These are phyloP conservation scores for Xylaria sp. DNA, from an alignment of 2,329 filamentous ascomycete species.

Conservation along the genomic window DNA sequence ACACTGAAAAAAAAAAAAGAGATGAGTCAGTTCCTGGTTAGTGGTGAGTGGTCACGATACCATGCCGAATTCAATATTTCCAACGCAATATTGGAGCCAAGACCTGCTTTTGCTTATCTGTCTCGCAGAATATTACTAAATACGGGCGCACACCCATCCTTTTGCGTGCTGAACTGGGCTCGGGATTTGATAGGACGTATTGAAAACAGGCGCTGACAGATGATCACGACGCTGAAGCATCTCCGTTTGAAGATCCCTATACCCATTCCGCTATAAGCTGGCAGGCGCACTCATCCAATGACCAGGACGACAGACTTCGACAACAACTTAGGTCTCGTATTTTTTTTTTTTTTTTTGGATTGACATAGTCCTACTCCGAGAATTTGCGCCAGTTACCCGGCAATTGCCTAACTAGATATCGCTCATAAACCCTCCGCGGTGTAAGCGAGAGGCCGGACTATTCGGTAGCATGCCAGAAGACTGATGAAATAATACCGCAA, in stretches of 20 bases:
- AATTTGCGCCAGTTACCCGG: neutral
- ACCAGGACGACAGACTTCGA: neutral
- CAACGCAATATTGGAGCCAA: constrained; percentile 1
- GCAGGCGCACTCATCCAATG: neutral
- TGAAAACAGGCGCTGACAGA: neutral
- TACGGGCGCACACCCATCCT: too few species aligned
- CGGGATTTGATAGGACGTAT: neutral
- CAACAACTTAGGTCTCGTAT: neutral
- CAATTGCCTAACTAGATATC: neutral
- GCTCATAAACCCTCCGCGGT: neutral
- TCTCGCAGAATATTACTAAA: constrained; percentile 13
- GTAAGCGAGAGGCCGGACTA: neutral
- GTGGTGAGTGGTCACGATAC: neutral
- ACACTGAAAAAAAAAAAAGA: neutral
- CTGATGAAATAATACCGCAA: neutral
- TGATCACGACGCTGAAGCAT: neutral
- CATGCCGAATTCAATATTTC: neutral
- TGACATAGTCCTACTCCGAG: neutral
- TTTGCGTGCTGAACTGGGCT: neutral
- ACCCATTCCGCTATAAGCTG: neutral
- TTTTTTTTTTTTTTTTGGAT: neutral
- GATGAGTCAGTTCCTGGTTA: constrained; percentile 3
- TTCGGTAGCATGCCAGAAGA: neutral
- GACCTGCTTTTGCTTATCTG: neutral
- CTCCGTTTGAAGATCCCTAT: neutral